phyloP scores from a whole-genome alignment of 768 basidiomycete genomes.

The Lentinula sp. region DNA sequence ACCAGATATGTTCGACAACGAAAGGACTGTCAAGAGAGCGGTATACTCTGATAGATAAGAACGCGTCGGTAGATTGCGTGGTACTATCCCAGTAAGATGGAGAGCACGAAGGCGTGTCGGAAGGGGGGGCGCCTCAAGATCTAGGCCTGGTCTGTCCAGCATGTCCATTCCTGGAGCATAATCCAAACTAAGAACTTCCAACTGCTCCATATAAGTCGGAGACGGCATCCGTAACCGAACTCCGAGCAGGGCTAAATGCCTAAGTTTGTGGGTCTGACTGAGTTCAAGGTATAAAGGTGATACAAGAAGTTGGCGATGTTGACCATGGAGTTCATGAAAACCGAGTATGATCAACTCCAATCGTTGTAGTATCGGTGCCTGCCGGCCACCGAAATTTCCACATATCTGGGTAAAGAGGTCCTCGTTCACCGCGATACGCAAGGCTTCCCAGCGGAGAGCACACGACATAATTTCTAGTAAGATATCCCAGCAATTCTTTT shows the following conservation, averaged over 20 bases:
- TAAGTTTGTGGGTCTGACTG: background rate
- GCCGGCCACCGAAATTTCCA: background rate
- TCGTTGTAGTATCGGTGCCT: background rate
- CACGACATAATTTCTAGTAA: background rate
- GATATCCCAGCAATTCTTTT: background rate
- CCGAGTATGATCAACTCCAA: background rate
- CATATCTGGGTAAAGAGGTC: background rate
- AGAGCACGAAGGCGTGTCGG: background rate
- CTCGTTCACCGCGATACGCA: background rate
- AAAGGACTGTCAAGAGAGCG: background rate
- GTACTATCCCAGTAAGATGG: background rate
- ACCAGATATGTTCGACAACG: background rate
- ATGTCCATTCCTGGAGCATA: background rate
- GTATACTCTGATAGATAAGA: conserved; percentile 2
- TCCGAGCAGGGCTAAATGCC: background rate
- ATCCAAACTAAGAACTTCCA: background rate
- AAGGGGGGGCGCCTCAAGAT: background rate
- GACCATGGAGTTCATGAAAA: background rate
- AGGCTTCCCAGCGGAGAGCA: background rate
- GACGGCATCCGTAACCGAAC: background rate
- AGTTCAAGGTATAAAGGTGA: background rate
- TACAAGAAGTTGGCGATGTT: background rate
- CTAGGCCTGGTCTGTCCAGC: background rate
- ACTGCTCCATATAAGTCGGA: background rate
- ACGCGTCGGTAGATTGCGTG: background rate